These are phyloP conservation scores for Fraxinus albicans DNA, from an alignment of 305 asterid species.

Conservation along the genomic window DNA sequence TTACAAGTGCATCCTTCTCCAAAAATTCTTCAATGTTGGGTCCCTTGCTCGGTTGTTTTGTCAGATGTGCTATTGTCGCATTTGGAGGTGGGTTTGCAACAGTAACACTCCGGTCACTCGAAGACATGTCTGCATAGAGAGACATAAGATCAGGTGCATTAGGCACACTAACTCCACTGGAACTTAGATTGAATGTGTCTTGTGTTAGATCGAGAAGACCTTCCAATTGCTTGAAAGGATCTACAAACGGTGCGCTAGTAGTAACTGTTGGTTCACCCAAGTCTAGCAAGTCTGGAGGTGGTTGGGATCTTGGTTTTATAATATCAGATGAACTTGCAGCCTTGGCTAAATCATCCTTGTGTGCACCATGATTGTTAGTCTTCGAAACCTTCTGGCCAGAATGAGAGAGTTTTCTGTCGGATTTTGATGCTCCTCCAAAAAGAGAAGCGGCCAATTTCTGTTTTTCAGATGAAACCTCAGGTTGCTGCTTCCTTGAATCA, in stretches of 20 bases:
- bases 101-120: slow-evolving; percentile 35
- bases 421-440: slow-evolving; percentile 64
- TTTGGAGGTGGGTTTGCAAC: slow-evolving; percentile 27
- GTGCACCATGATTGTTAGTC: slow-evolving; percentile 41
- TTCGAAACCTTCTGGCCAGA: slow-evolving; percentile 47
- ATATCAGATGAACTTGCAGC: slow-evolving; percentile 32
- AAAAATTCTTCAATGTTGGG: slow-evolving; percentile 68
- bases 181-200: slow-evolving; percentile 36
- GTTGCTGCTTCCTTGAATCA: slow-evolving; percentile 58
- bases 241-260: slow-evolving; percentile 45
- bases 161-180: slow-evolving; percentile 37
- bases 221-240: slow-evolving; percentile 88
- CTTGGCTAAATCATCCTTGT: slow-evolving; percentile 45
- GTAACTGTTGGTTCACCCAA: slow-evolving; percentile 65
- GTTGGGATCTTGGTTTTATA: slow-evolving; percentile 45
- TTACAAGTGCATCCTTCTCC: slow-evolving; percentile 85
- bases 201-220: slow-evolving; percentile 76
- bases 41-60: slow-evolving; percentile 57
- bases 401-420: slow-evolving; percentile 53
- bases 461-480: slow-evolving; percentile 76
- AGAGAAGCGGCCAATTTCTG: slow-evolving; percentile 93
- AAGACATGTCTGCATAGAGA: slow-evolving; percentile 56
- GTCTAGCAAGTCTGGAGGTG: slow-evolving; percentile 85
- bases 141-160: slow-evolving; percentile 62
- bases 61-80: slow-evolving; percentile 28